These are phyloP conservation scores for Saccharomycopsis babjevae DNA, from an alignment of 805 yeast genomes.

Conservation along the genomic window DNA sequence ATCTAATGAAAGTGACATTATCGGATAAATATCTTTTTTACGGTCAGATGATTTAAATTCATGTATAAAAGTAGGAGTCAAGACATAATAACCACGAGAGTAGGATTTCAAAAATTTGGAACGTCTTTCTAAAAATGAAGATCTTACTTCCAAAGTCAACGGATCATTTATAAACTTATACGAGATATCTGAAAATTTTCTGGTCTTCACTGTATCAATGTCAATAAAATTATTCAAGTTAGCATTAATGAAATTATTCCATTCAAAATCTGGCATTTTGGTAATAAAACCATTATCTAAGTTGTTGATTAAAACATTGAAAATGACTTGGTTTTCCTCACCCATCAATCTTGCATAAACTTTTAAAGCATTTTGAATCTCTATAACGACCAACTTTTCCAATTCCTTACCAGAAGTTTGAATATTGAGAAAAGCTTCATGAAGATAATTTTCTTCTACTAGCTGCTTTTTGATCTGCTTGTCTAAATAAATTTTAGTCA, in stretches of 20 bases:
- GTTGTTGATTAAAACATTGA: slow-evolving; percentile 54
- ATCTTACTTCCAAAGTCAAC: slow-evolving; percentile 54
- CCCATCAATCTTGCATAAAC: slow-evolving; percentile 62
- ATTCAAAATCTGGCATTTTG: slow-evolving; percentile 73
- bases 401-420: slow-evolving; percentile 83
- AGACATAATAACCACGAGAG: slow-evolving; percentile 80
- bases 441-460: slow-evolving; percentile 73
- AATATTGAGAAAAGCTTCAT: slow-evolving; percentile 80
- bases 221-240: slow-evolving; percentile 66
- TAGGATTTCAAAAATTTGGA: slow-evolving; percentile 89
- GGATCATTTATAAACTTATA: slow-evolving; percentile 66
- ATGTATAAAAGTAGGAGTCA: slow-evolving; percentile 81
- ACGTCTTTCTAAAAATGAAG: slow-evolving; percentile 79
- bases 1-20: slow-evolving; percentile 70
- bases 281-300: slow-evolving; percentile 61
- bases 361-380: slow-evolving; percentile 73
- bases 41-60: slow-evolving; percentile 82
- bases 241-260: slow-evolving; percentile 66
- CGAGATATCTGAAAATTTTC: slow-evolving; percentile 49
- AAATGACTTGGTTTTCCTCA: slow-evolving; percentile 62
- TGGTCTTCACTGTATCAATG: slow-evolving; percentile 42
- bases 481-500: slow-evolving; percentile 63
- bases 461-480: slow-evolving; percentile 69
- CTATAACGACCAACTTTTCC: slow-evolving; percentile 78
- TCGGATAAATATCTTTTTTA: slow-evolving; percentile 69